Evolutionary conservation across 495 filamentous ascomycete species (phyloP), one percentile per base, ranked within the genome.

Genomic region (Xylaria sp.): DNA sequence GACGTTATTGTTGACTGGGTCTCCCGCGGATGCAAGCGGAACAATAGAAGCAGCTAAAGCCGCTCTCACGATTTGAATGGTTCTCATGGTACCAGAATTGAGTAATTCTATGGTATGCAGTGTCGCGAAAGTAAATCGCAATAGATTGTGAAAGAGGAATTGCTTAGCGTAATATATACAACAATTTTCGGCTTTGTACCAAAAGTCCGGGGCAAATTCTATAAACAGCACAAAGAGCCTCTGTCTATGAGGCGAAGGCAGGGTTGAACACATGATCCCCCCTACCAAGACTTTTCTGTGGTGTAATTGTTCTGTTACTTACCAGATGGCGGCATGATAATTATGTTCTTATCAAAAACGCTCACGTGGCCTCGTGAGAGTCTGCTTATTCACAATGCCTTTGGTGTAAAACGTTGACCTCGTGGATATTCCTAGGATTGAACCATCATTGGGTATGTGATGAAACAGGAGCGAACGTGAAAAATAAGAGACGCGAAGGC

Each of bases 211-310:
- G 29, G 44, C 44, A 7, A 70, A 63, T 55, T 6, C 5, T 33
- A 21, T 3, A 19, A 14, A 26, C 33, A 44, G 14, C 24, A 70
- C 68, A 63, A 70, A 70, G 68, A 35, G 55, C 14, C 15, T 33
- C 9, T 40, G 17, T 55, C 29, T 52, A 29, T 4, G 15, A 17
- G 35, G 44, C 48, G 21, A n/a, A 67, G 35, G 46, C 14, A 29
- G 26, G 11, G 17, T 40, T 19, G 67, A n/a, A 17, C 67, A 59
- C 21, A 31, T 61, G 67, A 29, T n/a, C 17, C 41, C 5, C 24
- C 31, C 1, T 15, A 40, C 15, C 62, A 15, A 35, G n/a, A n/a
- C n/a, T n/a, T n/a, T n/a, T 37, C 14, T n/a, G 44, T 66, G 14
- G n/a, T 35, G 17, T n/a, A n/a, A 48, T n/a, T 48, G 24, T 63